Evolutionary conservation across 2,329 filamentous ascomycete species (phyloP).

Genomic region (Aspergillus ustus): DNA sequence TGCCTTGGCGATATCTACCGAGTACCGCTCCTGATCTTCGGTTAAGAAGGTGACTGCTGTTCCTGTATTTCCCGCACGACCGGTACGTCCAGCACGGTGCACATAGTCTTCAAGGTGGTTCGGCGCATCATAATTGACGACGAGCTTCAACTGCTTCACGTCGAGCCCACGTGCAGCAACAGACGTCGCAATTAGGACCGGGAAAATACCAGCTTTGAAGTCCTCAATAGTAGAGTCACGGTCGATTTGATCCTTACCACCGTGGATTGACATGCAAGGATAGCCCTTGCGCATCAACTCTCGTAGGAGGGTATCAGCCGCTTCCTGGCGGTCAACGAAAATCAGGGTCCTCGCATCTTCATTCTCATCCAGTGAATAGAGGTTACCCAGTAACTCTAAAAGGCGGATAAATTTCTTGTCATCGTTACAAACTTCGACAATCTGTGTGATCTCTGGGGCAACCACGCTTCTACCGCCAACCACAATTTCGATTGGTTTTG

Average conservation of each 20-base stretch:
- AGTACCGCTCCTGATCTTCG: constrained; percentile 87
- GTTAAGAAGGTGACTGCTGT: constrained; percentile 95
- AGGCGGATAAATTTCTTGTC: constrained; percentile 81
- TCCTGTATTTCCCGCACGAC: constrained; percentile 90
- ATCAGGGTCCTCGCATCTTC: constrained; percentile 89
- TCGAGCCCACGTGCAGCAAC: constrained; percentile 94
- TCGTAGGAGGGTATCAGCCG: constrained; percentile 77
- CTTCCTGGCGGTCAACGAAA: constrained; percentile 91
- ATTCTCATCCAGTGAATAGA: constrained; percentile 73
- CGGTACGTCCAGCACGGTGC: constrained; percentile 89
- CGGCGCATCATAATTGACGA: constrained; percentile 93
- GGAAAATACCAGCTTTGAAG: constrained; percentile 89
- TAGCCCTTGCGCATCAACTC: constrained; percentile 84
- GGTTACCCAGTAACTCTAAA: constrained; percentile 82
- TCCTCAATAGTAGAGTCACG: constrained; percentile 90
- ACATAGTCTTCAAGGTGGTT: constrained; percentile 97
- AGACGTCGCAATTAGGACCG: constrained; percentile 90
- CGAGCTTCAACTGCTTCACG: constrained; percentile 92
- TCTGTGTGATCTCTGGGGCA: constrained; percentile 78
- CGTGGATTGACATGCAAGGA: constrained; percentile 90
- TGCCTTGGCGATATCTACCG: constrained; percentile 85
- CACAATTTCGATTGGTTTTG: constrained; percentile 84
- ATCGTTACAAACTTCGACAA: constrained; percentile 85
- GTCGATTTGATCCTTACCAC: constrained; percentile 91
- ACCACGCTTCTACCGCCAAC: constrained; percentile 82